A percentile compares a stretch with the other conserved stretches of the same genome.
phyloP scores from a whole-genome alignment of 768 basidiomycete genomes.

The Mycena kentingensis region DNA sequence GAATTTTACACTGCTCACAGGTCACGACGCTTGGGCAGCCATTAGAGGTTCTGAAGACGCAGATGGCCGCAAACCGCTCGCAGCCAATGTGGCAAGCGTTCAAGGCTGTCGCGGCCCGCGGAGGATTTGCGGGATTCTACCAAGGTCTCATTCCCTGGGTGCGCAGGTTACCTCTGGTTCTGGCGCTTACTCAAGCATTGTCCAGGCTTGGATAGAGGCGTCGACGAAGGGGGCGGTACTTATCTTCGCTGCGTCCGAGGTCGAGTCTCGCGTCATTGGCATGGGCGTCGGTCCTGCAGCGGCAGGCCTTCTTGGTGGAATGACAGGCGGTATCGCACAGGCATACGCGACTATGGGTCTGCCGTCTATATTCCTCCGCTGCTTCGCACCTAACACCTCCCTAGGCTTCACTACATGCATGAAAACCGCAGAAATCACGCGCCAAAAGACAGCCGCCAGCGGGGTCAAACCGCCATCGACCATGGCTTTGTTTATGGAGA shows the following conservation, averaged over 20 bases:
- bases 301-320: conserved; percentile 92
- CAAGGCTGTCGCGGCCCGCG: conserved; percentile 86
- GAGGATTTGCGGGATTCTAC: conserved; percentile 88
- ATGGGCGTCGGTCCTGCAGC: conserved; percentile 78
- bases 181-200: conserved; percentile 4
- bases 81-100: conserved; percentile 90
- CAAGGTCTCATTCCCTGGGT: conserved; percentile 99
- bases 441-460: conserved; percentile 84
- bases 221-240: conserved; percentile 97
- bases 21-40: conserved; percentile 99
- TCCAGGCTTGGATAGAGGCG: conserved; percentile 98
- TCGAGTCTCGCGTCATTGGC: conserved; percentile 66
- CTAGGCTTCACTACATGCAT: conserved; percentile 98
- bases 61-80: conserved; percentile 96
- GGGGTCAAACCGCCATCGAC: conserved; percentile 90
- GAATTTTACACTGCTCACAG: conserved; percentile 40
- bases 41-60: conserved; percentile 96
- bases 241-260: conserved; percentile 94
- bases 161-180: conserved; percentile 26
- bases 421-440: conserved; percentile 98
- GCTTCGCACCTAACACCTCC: conserved; percentile 2
- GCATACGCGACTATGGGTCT: conserved; percentile 99
- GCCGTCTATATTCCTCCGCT: conserved; percentile 31
- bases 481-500: conserved; percentile 92
- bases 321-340: conserved; percentile 96